Percentiles rank a stretch among this genome's conserved stretches.
phyloP scores from a whole-genome alignment of 225 moss, liverwort and hornwort species.

The Thuidium tamariscinum region DNA sequence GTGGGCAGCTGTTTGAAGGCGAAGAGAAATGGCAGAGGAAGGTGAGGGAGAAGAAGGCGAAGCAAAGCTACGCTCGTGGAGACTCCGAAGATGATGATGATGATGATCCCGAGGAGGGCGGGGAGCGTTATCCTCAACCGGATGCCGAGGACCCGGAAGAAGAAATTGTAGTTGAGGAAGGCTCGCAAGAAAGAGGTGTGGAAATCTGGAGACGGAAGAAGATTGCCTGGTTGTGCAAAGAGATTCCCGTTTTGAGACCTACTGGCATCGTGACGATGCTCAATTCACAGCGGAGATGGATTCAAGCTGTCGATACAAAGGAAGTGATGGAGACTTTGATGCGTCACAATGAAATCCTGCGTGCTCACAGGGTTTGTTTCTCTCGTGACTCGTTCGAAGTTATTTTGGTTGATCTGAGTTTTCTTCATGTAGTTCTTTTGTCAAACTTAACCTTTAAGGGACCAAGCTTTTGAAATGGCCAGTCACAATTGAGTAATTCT shows the following conservation, averaged over 20 bases:
- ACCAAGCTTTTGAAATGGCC: not conserved
- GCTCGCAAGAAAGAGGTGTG: slow-evolving; percentile 16
- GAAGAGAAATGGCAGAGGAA: slow-evolving; percentile 59
- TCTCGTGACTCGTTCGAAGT: not conserved
- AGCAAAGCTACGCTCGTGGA: not conserved
- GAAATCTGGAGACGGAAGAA: slow-evolving; percentile 77
- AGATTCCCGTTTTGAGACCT: slow-evolving; percentile 62
- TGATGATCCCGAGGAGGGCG: slow-evolving; percentile 16
- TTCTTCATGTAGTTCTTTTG: not conserved
- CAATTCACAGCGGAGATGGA: slow-evolving; percentile 84
- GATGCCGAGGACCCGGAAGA: not conserved
- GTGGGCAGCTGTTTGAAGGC: slow-evolving; percentile 23
- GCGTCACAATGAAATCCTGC: slow-evolving; percentile 46
- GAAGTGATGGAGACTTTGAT: slow-evolving; percentile 65
- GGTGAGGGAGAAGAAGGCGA: slow-evolving; percentile 42
- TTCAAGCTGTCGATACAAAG: slow-evolving; percentile 52
- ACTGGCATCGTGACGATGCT: slow-evolving; percentile 73
- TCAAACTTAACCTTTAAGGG: not conserved
- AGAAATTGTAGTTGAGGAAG: not conserved
- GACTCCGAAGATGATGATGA: slow-evolving; percentile 3
- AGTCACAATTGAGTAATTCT: not conserved
- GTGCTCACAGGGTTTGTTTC: slow-evolving; percentile 74
- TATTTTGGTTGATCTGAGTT: not conserved
- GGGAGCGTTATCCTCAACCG: not conserved
- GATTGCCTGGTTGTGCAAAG: slow-evolving; percentile 76